Evolutionary conservation across 352 stramenopile species (phyloP).

Genomic region (Phytophthora europaea): DNA sequence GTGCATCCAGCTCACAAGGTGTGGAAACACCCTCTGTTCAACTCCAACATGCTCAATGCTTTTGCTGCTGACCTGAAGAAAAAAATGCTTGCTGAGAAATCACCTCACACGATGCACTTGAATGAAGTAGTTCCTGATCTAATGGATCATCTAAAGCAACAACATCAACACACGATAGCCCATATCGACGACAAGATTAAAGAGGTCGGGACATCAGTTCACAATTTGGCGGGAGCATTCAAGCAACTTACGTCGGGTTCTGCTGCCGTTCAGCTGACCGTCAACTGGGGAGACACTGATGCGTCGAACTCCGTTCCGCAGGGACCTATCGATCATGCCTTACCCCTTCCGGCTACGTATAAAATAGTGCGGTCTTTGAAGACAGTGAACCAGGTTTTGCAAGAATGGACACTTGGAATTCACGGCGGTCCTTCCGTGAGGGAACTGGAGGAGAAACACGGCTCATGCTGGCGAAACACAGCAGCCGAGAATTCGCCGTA

Average conservation of each 20-base stretch:
- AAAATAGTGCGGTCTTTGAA: constrained; percentile 6
- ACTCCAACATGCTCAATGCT: not conserved
- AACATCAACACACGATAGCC: constrained; percentile 5
- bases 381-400: constrained; percentile 16
- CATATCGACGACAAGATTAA: constrained; percentile 8
- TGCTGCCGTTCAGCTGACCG: constrained; percentile 5
- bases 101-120: not conserved
- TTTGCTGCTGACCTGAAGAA: not conserved
- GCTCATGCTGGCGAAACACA: constrained; percentile 1
- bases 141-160: constrained; percentile 15
- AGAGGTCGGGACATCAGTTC: constrained; percentile 5
- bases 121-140: constrained; percentile 15
- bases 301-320: not conserved
- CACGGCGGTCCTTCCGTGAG: constrained; percentile 1
- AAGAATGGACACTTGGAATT: constrained; percentile 2
- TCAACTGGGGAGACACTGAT: constrained; percentile 1
- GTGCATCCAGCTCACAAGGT: not conserved
- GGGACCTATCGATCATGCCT: not conserved
- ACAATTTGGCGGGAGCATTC: not conserved
- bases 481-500: constrained; percentile 11
- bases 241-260: not conserved
- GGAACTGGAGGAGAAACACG: not conserved
- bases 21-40: not conserved
- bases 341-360: not conserved
- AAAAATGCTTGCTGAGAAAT: constrained; percentile 12